These are phyloP conservation scores for Yamadazyma triangularis DNA, from an alignment of 1,139 yeast genomes.

Conservation along the genomic window DNA sequence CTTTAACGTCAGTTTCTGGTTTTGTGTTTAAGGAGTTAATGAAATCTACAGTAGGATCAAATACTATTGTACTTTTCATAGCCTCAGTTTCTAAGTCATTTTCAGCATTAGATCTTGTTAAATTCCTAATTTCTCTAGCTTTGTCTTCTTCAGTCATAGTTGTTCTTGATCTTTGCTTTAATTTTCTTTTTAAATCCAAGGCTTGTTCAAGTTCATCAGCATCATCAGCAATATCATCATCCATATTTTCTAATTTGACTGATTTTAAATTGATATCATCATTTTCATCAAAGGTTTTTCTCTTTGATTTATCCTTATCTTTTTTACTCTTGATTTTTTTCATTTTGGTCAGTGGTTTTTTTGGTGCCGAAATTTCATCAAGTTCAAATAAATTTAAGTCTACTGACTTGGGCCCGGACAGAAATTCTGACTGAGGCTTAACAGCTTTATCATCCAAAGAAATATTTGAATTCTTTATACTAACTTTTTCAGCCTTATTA, in stretches of 20 bases:
- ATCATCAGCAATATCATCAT: conserved; percentile 20
- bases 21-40: conserved; percentile 1
- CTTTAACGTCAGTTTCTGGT: conserved; percentile 4
- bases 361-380: not conserved
- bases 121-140: conserved; percentile 40
- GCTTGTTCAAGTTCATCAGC: conserved; percentile 40
- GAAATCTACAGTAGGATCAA: not conserved
- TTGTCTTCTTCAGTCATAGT: conserved; percentile 41
- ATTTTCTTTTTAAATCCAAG: conserved; percentile 36
- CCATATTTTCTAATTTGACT: conserved; percentile 2
- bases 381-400: not conserved
- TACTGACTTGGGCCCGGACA: no score
- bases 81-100: conserved; percentile 14
- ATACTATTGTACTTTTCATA: not conserved
- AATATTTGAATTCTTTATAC: no score
- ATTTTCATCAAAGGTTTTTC: conserved; percentile 3
- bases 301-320: not conserved
- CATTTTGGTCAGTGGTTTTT: not conserved
- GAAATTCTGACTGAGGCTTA: no score
- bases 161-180: conserved; percentile 27
- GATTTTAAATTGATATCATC: conserved; percentile 17
- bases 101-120: conserved; percentile 25
- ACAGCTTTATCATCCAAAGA: no score
- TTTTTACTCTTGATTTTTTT: not conserved
- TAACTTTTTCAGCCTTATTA: conserved; percentile 3